These are phyloP conservation scores for Epichloe amarillans DNA, from an alignment of 2,329 filamentous ascomycete species.

Conservation along the genomic window DNA sequence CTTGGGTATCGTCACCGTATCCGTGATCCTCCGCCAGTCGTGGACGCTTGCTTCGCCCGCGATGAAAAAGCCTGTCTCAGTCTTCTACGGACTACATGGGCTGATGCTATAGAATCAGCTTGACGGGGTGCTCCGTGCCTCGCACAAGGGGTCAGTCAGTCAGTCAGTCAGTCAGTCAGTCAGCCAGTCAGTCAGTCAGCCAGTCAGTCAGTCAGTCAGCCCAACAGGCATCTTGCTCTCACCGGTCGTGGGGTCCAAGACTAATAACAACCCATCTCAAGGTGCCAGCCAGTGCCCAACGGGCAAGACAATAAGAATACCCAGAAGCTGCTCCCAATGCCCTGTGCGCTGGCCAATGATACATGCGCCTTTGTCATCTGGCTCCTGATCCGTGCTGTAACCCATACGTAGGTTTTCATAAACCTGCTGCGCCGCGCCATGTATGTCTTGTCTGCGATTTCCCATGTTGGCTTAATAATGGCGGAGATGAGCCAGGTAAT, in stretches of 20 bases:
- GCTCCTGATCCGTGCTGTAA: neutral
- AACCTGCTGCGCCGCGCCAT: neutral
- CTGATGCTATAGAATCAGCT: neutral
- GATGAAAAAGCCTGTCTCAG: neutral
- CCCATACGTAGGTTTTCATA: too few species aligned
- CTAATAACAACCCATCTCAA: neutral
- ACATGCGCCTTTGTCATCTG: neutral
- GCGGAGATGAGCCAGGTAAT: neutral
- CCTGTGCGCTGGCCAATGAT: neutral
- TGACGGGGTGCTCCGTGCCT: constrained; percentile 3
- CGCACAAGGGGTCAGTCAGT: constrained; percentile 1
- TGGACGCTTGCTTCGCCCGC: neutral
- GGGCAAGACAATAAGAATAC: neutral
- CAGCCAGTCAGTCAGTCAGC: neutral
- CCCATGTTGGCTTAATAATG: neutral
- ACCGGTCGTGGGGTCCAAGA: constrained; percentile 7
- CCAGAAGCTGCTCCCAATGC: neutral
- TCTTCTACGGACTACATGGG: neutral
- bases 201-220: neutral
- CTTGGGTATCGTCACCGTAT: neutral
- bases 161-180: neutral
- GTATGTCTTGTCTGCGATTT: too few species aligned
- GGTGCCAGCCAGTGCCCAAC: neutral
- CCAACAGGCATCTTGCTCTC: constrained; percentile 3
- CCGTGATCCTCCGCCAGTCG: neutral